These are phyloP conservation scores for Candida golubevii DNA, from an alignment of 805 yeast species.

Conservation along the genomic window DNA sequence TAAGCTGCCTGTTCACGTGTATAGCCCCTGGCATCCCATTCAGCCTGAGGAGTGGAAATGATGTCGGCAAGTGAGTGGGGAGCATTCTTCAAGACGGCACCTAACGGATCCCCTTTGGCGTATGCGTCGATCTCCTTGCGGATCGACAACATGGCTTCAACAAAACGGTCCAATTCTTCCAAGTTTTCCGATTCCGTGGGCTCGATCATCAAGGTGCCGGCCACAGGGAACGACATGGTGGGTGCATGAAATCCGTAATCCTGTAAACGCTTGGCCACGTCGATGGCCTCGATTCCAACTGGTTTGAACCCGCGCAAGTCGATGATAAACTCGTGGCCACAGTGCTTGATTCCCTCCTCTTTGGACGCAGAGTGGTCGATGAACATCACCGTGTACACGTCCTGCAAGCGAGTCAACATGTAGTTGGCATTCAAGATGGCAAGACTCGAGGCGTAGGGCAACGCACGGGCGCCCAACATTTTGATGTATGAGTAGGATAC, in stretches of 20 bases:
- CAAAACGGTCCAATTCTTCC: slow-evolving; percentile 85
- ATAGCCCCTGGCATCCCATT: slow-evolving; percentile 85
- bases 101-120: slow-evolving; percentile 61
- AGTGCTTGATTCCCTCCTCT: slow-evolving; percentile 55
- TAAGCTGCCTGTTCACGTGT: slow-evolving; percentile 91
- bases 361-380: slow-evolving; percentile 44
- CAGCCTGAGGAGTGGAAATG: slow-evolving; percentile 50
- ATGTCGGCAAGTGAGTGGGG: slow-evolving; percentile 89
- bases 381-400: slow-evolving; percentile 73
- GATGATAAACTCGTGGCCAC: slow-evolving; percentile 95
- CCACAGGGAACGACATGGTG: slow-evolving; percentile 97
- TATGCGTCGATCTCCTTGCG: slow-evolving; percentile 75
- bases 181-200: slow-evolving; percentile 94
- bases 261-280: slow-evolving; percentile 93
- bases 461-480: slow-evolving; percentile 81
- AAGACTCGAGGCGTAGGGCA: slow-evolving; percentile 80
- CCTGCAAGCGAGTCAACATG: slow-evolving; percentile 75
- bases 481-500: slow-evolving; percentile 94
- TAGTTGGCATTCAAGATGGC: slow-evolving; percentile 96
- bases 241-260: slow-evolving; percentile 99
- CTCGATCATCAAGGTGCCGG: slow-evolving; percentile 96
- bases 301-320: slow-evolving; percentile 83
- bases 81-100: slow-evolving; percentile 75
- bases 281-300: slow-evolving; percentile 87
- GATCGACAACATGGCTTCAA: slow-evolving; percentile 80